A percentile compares a stretch with the other conserved stretches of the same genome.
phyloP scores from a whole-genome alignment of 257 asterid genomes.

The Fraxinus americana region DNA sequence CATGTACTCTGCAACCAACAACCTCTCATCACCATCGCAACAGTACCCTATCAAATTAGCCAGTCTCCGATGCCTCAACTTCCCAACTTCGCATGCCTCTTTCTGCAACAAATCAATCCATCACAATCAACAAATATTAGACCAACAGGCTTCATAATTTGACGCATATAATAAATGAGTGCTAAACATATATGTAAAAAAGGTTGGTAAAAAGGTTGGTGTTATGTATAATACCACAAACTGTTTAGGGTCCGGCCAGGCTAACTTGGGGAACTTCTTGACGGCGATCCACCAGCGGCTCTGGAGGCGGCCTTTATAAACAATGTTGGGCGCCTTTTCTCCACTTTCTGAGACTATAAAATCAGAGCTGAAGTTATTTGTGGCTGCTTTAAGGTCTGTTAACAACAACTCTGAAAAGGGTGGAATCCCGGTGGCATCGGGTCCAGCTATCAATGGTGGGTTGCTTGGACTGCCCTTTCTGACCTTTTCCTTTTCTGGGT shows the following conservation, averaged over 20 bases:
- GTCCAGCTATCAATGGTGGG: conserved; percentile 29
- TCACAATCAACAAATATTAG: neutral
- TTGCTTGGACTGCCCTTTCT: conserved; percentile 26
- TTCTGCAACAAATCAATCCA: conserved; percentile 31
- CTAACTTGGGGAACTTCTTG: conserved; percentile 60
- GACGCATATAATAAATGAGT: conserved; percentile 13
- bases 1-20: conserved; percentile 73
- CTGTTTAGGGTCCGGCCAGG: conserved; percentile 81
- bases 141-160: neutral
- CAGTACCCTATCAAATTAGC: conserved; percentile 73
- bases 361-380: conserved; percentile 65
- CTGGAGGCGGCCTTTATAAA: conserved; percentile 64
- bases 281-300: conserved; percentile 69
- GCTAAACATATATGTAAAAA: neutral
- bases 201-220: neutral
- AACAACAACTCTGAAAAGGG: conserved; percentile 50
- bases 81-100: conserved; percentile 70
- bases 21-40: conserved; percentile 79
- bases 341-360: conserved; percentile 71
- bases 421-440: conserved; percentile 40
- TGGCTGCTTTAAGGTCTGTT: conserved; percentile 62
- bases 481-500: conserved; percentile 45
- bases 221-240: conserved; percentile 30
- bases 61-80: conserved; percentile 55
- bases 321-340: conserved; percentile 69